Evolutionary conservation across 2,329 filamentous ascomycete genomes (phyloP).

Genomic region (Calonectria hongkongensis): DNA sequence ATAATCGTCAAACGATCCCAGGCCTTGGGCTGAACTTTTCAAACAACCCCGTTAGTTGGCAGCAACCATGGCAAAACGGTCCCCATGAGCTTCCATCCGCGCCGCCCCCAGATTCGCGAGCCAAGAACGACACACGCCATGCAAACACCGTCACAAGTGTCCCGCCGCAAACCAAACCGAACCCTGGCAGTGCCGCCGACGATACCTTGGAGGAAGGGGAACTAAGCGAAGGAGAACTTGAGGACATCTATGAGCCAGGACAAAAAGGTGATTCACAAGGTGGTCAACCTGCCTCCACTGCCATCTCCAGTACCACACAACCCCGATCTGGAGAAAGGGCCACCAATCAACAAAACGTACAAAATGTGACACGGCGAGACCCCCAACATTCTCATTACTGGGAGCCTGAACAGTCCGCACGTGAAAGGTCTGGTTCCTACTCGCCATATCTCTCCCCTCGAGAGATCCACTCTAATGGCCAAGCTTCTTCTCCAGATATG

Average conservation of each 20-base stretch:
- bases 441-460: constrained; percentile 71
- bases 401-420: constrained; percentile 48
- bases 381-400: not conserved
- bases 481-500: constrained; percentile 38
- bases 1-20: constrained; percentile 58
- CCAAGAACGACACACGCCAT: not conserved
- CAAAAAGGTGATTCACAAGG: constrained; percentile 33
- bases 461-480: constrained; percentile 61
- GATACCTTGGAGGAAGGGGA: constrained; percentile 81
- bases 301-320: not conserved
- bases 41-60: constrained; percentile 42
- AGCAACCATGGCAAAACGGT: constrained; percentile 41
- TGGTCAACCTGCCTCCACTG: not conserved
- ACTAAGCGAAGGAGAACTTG: constrained; percentile 80
- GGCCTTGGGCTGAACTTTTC: constrained; percentile 58
- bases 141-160: not conserved
- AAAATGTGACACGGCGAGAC: constrained; percentile 4
- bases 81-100: constrained; percentile 27
- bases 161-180: constrained; percentile 31
- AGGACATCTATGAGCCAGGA: constrained; percentile 72
- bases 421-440: constrained; percentile 71
- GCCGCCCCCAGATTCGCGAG: not conserved
- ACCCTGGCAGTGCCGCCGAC: constrained; percentile 32
- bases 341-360: constrained; percentile 25
- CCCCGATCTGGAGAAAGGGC: not conserved